These are phyloP conservation scores for Macrophomina phaseolina DNA, from an alignment of 2,329 filamentous ascomycete genomes.

Conservation along the genomic window DNA sequence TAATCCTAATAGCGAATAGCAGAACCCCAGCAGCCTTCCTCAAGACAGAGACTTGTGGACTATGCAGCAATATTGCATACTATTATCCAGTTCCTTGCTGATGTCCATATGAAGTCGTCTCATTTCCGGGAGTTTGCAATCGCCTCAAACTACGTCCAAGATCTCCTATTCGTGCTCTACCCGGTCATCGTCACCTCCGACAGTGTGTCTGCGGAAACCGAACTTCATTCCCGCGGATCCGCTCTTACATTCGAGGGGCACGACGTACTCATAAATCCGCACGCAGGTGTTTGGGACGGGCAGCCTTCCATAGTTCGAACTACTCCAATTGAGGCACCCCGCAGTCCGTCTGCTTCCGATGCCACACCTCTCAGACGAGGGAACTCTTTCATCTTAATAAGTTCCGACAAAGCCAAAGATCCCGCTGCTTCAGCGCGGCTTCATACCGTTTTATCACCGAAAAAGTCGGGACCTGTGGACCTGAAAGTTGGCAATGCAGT, in stretches of 20 bases:
- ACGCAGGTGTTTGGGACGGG: constrained; percentile 64
- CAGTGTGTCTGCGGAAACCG: constrained; percentile 79
- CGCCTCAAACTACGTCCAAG: constrained; percentile 79
- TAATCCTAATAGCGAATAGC: not conserved
- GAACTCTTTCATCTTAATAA: constrained; percentile 90
- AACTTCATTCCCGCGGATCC: constrained; percentile 83
- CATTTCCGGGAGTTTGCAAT: constrained; percentile 84
- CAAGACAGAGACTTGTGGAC: constrained; percentile 49
- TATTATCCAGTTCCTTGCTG: constrained; percentile 77
- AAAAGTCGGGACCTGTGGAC: constrained; percentile 53
- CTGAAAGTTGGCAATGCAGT: constrained; percentile 69
- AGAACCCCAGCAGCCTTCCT: constrained; percentile 15
- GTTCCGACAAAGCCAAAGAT: constrained; percentile 65
- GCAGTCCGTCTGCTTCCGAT: constrained; percentile 44
- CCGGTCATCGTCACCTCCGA: constrained; percentile 88
- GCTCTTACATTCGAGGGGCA: constrained; percentile 83
- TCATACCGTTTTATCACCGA: constrained; percentile 66
- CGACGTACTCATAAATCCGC: constrained; percentile 81
- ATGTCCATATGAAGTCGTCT: constrained; percentile 76
- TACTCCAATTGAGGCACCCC: constrained; percentile 58
- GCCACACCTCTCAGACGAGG: constrained; percentile 75
- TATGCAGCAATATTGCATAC: constrained; percentile 74
- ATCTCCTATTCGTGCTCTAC: constrained; percentile 80
- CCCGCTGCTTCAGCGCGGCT: constrained; percentile 66
- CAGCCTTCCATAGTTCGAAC: constrained; percentile 75